These are phyloP conservation scores for Striga hermonthica DNA, from an alignment of 305 asterid species.

Conservation along the genomic window DNA sequence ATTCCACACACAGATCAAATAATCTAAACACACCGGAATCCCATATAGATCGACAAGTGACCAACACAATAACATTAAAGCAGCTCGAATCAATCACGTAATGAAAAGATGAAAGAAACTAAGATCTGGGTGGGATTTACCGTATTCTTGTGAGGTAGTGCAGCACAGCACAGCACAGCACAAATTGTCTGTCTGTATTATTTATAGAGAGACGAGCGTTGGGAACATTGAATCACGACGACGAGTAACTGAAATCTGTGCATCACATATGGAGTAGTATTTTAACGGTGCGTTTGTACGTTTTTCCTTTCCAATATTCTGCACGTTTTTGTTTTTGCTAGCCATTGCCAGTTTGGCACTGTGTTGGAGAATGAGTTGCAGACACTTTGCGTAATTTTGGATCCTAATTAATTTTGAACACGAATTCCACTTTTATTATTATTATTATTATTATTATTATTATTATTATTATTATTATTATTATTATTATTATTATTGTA, in stretches of 20 bases:
- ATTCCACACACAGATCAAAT: background rate
- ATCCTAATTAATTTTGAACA: too few relatives aligned
- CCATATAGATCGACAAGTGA: background rate
- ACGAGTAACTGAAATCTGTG: conserved; percentile 1
- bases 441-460: too few relatives aligned
- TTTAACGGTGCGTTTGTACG: background rate
- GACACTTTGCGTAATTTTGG: background rate
- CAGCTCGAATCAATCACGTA: background rate
- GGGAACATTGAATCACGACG: background rate
- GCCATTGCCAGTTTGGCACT: background rate
- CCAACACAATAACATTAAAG: background rate
- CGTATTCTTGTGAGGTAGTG: background rate
- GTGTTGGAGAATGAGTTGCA: background rate
- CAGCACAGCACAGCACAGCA: too few relatives aligned
- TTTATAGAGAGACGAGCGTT: background rate
- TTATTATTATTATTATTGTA: too few relatives aligned
- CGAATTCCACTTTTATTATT: too few relatives aligned
- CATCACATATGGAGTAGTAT: background rate
- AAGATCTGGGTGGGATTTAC: background rate
- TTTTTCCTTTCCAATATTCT: background rate
- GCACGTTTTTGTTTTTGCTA: background rate
- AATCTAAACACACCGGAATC: background rate
- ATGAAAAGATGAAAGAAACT: background rate
- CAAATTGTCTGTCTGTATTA: background rate
- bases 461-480: too few relatives aligned